Base-by-base conservation (phyloP, 1,139 yeast genomes). In the Suhomyces anneliseae region DNA sequence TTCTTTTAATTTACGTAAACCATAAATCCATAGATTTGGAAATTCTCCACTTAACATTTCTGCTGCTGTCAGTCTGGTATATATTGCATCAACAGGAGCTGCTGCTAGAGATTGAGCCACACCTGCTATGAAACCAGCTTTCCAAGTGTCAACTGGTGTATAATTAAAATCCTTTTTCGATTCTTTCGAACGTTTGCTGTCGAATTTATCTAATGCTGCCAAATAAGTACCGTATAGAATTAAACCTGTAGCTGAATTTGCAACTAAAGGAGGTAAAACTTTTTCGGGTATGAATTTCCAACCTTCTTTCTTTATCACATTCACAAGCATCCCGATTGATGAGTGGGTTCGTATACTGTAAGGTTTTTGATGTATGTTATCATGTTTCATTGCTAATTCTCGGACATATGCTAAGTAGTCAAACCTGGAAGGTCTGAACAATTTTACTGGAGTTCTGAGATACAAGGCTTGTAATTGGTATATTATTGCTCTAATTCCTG, bases 31-130 rank as follows among this genome's bases (percentile, higher is more conserved):
- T 49, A 90, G 64, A 49, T 87, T 85, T 45, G 79, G 81, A 62
- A 87, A 88, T 35, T 78, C 74, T 6, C 90, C 89, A 46, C 77
- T 77, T 27, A 90, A 66, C 52, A 90, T 69, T 55, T 89, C 96
- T 6, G 86, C 79, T 1, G 90, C 86, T 2, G 84, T 76, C 60
- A 90, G 87, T 55, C 97, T 74, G 1, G 96, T 82, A 58, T 87
- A 88, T 7, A 92, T 83, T 8, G 97, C 97, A 66, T 92, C 97
- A 3, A 92, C 78, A 0, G 98, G 98, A 2, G 97, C 95, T 1
- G 97, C 96, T 1, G 90, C 93, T n/a, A 89, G 68, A 14, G 96
- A 87, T 58, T 93, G 97, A 11, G 83, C 82, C 0, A 85, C 82
- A 1, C 97, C 97, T 0, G 97, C 97, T 0, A 88, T 56, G 49